These are phyloP conservation scores for Coemansia sp. DNA, from an alignment of 192 early-diverging fungal species.

Conservation along the genomic window DNA sequence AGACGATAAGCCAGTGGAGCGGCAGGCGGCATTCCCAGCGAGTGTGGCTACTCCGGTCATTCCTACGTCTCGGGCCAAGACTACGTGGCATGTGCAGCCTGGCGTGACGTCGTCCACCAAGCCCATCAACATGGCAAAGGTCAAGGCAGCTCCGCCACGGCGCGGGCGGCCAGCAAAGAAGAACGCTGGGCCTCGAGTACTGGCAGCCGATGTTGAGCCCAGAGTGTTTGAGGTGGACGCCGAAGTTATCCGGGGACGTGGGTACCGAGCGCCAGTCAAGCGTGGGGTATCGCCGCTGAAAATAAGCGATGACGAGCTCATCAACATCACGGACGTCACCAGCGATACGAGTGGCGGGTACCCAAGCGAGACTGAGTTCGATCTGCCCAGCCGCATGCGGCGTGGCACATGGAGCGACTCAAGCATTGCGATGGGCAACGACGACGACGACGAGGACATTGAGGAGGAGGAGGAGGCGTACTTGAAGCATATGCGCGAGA, in stretches of 20 bases:
- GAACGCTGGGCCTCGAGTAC: background rate
- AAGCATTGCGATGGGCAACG: slow-evolving; percentile 19
- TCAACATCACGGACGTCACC: slow-evolving; percentile 54
- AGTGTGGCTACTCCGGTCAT: background rate
- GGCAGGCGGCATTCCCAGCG: slow-evolving; percentile 2
- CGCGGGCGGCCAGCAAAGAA: slow-evolving; percentile 4
- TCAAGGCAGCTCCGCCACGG: slow-evolving; percentile 4
- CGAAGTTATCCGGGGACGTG: slow-evolving; percentile 27
- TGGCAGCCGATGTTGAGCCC: slow-evolving; percentile 14
- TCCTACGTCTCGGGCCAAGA: background rate
- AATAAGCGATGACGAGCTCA: slow-evolving; percentile 35
- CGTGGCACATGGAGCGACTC: slow-evolving; percentile 23
- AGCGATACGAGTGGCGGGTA: slow-evolving; percentile 35
- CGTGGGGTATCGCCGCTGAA: slow-evolving; percentile 12
- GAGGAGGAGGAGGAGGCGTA: slow-evolving; percentile 44
- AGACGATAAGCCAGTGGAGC: slow-evolving; percentile 1
- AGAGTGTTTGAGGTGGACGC: slow-evolving; percentile 26
- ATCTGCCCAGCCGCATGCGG: slow-evolving; percentile 16
- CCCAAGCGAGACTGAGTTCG: slow-evolving; percentile 50
- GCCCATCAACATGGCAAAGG: slow-evolving; percentile 15
- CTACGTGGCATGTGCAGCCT: slow-evolving; percentile 9
- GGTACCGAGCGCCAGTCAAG: background rate
- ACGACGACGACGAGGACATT: slow-evolving; percentile 37
- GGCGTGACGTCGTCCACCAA: slow-evolving; percentile 13
- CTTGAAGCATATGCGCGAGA: slow-evolving; percentile 25